Percentiles rank a stretch among this genome's conserved stretches.
phyloP scores from a whole-genome alignment of 192 early-diverging fungal genomes.

The Linderina pennispora region DNA sequence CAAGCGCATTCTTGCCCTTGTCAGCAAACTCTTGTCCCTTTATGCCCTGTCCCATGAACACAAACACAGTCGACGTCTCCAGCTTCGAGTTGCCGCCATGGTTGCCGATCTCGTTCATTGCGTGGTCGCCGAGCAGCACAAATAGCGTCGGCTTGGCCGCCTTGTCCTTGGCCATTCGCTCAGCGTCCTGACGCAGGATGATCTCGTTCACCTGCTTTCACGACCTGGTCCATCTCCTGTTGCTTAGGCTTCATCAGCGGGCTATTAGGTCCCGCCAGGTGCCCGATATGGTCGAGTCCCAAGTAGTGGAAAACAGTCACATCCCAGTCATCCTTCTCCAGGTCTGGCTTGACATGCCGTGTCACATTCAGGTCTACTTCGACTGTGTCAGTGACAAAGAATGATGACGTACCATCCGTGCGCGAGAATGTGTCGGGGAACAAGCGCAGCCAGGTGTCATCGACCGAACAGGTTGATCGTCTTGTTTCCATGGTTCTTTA shows the following conservation, averaged over 20 bases:
- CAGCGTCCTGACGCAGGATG: conserved; percentile 38
- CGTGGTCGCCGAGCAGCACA: conserved; percentile 78
- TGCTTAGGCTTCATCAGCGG: conserved; percentile 70
- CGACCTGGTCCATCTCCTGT: conserved; percentile 66
- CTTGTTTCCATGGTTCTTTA: conserved; percentile 47
- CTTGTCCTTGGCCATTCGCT: conserved; percentile 21
- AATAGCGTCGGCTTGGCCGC: conserved; percentile 57
- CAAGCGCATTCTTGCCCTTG: conserved; percentile 14
- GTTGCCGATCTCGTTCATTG: conserved; percentile 69
- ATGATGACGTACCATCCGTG: conserved; percentile 57
- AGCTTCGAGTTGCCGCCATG: conserved; percentile 48
- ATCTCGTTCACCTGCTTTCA: conserved; percentile 50
- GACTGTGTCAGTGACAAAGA: conserved; percentile 59
- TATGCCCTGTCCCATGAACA: conserved; percentile 44
- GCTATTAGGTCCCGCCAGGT: conserved; percentile 62
- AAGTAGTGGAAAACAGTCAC: conserved; percentile 72
- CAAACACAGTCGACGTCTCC: conserved; percentile 47
- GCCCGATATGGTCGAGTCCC: conserved; percentile 80
- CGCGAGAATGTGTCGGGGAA: conserved; percentile 66
- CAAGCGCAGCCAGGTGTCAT: conserved; percentile 93
- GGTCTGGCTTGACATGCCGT: conserved; percentile 53
- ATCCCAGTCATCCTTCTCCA: conserved; percentile 57
- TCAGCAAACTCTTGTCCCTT: conserved; percentile 10
- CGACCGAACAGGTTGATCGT: conserved; percentile 83
- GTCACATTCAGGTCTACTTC: conserved; percentile 74